Evolutionary conservation across 2,329 filamentous ascomycete species (phyloP).

Genomic region (Diaporthe capsici): DNA sequence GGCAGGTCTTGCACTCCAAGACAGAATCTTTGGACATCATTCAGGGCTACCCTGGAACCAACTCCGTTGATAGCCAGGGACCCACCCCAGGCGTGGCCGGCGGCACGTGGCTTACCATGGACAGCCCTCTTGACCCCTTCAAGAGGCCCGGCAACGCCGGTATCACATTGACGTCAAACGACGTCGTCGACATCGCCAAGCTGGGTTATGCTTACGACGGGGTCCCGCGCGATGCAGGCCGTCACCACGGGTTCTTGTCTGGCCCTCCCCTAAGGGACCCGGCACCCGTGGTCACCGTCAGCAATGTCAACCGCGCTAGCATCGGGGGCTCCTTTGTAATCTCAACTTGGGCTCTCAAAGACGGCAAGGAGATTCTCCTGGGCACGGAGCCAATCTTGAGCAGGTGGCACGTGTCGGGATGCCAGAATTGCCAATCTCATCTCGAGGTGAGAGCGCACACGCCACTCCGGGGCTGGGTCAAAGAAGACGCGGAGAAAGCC

Average conservation of each 20-base stretch:
- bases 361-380: background rate
- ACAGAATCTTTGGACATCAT: background rate
- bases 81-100: background rate
- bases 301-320: background rate
- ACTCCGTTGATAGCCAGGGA: background rate
- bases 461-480: background rate
- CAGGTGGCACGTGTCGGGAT: background rate
- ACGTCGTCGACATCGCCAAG: constrained; percentile 1
- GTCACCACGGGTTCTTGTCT: background rate
- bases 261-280: background rate
- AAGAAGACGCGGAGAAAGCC: background rate
- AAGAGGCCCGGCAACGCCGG: background rate
- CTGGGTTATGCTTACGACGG: background rate
- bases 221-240: too few species aligned
- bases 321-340: background rate
- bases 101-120: background rate
- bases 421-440: background rate
- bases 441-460: background rate
- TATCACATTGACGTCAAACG: background rate
- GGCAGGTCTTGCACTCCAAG: background rate
- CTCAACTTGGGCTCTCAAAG: background rate
- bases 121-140: background rate
- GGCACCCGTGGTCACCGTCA: background rate
- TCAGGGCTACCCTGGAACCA: background rate
- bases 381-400: background rate